Evolutionary conservation across 2,329 filamentous ascomycete genomes (phyloP).

Genomic region (Epichloe amarillans): DNA sequence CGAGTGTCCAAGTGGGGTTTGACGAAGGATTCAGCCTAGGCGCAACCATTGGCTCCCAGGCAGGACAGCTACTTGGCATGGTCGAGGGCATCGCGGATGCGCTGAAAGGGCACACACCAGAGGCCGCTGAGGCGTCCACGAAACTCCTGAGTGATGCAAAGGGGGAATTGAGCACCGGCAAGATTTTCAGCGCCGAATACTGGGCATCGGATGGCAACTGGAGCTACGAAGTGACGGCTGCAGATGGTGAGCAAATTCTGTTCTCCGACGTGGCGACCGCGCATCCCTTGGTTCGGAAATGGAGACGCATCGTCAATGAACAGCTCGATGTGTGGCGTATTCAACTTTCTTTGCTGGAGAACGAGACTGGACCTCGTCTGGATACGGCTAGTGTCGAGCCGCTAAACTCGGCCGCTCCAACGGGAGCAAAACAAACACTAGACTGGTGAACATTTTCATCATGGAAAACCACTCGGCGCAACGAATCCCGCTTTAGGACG

Average conservation of each 20-base stretch:
- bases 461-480: too few relatives aligned
- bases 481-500: neutral
- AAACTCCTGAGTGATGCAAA: constrained; percentile 35
- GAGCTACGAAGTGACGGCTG: constrained; percentile 42
- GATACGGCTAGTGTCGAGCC: constrained; percentile 16
- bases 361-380: constrained; percentile 19
- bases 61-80: constrained; percentile 63
- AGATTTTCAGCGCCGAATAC: constrained; percentile 51
- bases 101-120: constrained; percentile 17
- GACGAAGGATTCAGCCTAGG: constrained; percentile 83
- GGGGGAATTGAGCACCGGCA: constrained; percentile 44
- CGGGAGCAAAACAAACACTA: constrained; percentile 19
- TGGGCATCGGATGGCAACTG: constrained; percentile 60
- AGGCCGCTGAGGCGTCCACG: constrained; percentile 11
- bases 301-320: constrained; percentile 30
- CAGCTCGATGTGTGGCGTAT: constrained; percentile 22
- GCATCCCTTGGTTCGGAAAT: constrained; percentile 55
- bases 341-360: constrained; percentile 18
- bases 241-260: constrained; percentile 29
- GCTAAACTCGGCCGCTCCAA: constrained; percentile 10
- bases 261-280: constrained; percentile 51
- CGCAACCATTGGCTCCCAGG: constrained; percentile 61
- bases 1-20: constrained; percentile 73
- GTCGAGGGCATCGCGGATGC: constrained; percentile 57
- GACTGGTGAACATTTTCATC: constrained; percentile 22